Base-by-base conservation (phyloP, 768 basidiomycete genomes). In the Roridomyces roridus region DNA sequence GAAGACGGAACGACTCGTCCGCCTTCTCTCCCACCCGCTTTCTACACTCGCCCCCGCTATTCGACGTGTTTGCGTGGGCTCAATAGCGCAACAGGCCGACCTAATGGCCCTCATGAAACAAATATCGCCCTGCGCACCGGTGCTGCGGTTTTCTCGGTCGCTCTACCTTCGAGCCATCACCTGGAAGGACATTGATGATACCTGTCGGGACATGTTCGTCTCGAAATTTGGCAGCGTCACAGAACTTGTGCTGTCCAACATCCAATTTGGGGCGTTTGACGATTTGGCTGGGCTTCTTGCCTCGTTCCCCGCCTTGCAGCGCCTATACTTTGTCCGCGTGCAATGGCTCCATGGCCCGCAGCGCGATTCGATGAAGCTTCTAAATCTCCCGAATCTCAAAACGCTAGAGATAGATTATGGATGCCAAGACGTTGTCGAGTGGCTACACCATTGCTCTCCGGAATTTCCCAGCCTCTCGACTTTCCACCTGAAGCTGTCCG, bases 31-130 rank as follows among this genome's bases (percentile, higher is more conserved):
- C 28, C 10, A 51, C 14, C 40, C 40, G n/a, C 50, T 51, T 8
- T 51, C 50, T 18, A 51, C 50, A 17, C 50, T 51, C 21, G 50
- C 50, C 17, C 41, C 41, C 12, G 50, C 29, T 6, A 29, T 51
- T 31, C 50, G 41, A 24, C 18, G 21, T 1, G 41, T 51, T 10
- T 42, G 29, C 18, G 23, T 51, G 14, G 50, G 41, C 6, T 31
- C 50, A 20, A 21, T 51, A 34, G 6, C 41, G 3, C 28, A 43
- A 17, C 40, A 41, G 15, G 26, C 28, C 15, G 50, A 35, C 40
- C 17, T 51, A 17, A 31, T 26, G 15, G 15, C 21, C 14, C 50
- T 51, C 14, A 43, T 43, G 40, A 21, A 24, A 18, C 41, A 35
- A 43, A 43, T 51, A 31, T 21, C 29, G 6, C 31, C 50, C 28